Evolutionary conservation across 192 early-diverging fungal species (phyloP).

Genomic region (Coemansia sp.): DNA sequence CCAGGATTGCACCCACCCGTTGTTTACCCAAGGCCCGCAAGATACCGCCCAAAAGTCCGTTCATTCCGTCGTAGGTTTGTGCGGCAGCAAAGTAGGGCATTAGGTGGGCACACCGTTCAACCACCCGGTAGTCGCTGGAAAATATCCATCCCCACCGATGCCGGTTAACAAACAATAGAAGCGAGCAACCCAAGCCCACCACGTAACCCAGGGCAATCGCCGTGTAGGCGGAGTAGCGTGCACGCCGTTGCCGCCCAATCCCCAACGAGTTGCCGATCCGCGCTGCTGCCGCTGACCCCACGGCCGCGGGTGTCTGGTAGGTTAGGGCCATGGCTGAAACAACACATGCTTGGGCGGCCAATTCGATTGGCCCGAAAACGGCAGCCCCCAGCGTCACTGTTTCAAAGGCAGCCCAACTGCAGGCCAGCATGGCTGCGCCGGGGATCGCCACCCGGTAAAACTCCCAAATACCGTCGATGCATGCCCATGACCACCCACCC

Average conservation of each 20-base stretch:
- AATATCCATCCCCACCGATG: constrained; percentile 62
- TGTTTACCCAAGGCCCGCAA: constrained; percentile 54
- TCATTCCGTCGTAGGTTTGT: constrained; percentile 52
- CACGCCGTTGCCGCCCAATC: constrained; percentile 49
- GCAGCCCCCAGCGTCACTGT: constrained; percentile 66
- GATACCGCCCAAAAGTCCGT: constrained; percentile 53
- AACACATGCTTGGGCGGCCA: constrained; percentile 80
- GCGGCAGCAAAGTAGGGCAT: constrained; percentile 39
- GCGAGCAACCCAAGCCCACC: constrained; percentile 54
- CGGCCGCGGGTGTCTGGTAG: constrained; percentile 64
- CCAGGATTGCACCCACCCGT: constrained; percentile 44
- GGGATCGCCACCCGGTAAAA: constrained; percentile 74
- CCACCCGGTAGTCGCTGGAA: constrained; percentile 17
- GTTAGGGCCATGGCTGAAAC: constrained; percentile 64
- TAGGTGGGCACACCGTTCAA: constrained; percentile 19
- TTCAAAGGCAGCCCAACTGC: constrained; percentile 83
- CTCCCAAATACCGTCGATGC: constrained; percentile 55
- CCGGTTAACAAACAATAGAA: constrained; percentile 53
- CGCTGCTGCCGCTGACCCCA: constrained; percentile 71
- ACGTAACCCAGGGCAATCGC: constrained; percentile 56
- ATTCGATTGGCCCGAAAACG: constrained; percentile 61
- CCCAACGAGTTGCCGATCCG: constrained; percentile 76
- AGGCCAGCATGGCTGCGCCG: constrained; percentile 75
- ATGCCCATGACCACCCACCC: constrained; percentile 71
- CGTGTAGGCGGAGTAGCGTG: constrained; percentile 51